Base-by-base conservation (phyloP, 2,329 filamentous ascomycete species). In the Magnaporthiopsis incrustans region DNA sequence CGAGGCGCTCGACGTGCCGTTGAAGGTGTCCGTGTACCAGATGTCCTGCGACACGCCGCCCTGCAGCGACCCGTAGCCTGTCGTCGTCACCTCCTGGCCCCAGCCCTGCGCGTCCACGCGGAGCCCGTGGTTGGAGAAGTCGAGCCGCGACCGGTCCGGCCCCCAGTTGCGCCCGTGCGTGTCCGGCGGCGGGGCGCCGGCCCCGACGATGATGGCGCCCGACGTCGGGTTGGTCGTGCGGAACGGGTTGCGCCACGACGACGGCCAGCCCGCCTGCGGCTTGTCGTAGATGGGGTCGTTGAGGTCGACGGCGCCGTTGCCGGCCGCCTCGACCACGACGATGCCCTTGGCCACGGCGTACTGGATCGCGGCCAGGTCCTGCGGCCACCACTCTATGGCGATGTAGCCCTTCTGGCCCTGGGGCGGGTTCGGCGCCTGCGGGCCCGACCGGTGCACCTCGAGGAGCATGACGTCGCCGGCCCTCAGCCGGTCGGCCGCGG, bases 121-220 rank as follows among this genome's bases (percentile, higher is more conserved):
- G 57, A 59, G 27, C 25, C 57, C 57, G 25, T 32, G 27, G 27
- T 59, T 59, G 27, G 57, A 59, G 14, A 59, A 59, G 57, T 59
- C 27, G 57, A 59, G 57, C 27, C 57, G 25, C 25, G 57, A 59
- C 57, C 57, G 10, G 27, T 59, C 57, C 10, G 57, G 57, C 11
- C 57, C 57, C 57, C 57, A 59, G 27, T 59, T 59, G 57, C 57
- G 57, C 25, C 57, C 57, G 57, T 59, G 57, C 27, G 57, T 59
- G 25, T 27, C 57, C 27, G 57, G 57, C 25, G 57, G 57, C 12
- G 57, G 57, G 27, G 57, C 57, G 4, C 57, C 57, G 25, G 57
- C 57, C 1, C 57, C 57, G 57, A 59, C 57, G 11, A 59, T 22
- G 57, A 59, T 22, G 57, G 57, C 57, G 57, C 57, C 57, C 57